Conservation (phyloP, 345 rosid genomes). For the Acer yangbiense region DNA sequence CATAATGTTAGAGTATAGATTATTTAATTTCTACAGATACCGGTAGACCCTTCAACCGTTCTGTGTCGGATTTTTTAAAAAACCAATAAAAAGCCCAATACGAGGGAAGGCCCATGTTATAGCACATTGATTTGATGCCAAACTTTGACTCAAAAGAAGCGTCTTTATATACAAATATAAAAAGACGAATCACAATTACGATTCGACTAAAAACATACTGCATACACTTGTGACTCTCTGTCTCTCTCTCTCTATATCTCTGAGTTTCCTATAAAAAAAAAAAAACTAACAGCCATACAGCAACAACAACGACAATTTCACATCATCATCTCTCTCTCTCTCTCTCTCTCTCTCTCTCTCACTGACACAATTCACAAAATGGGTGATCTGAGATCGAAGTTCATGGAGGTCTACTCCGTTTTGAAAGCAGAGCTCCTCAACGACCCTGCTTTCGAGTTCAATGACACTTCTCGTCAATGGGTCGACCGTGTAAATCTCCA, state of each 20-base stretch:
- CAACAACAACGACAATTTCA: not conserved
- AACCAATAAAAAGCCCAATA: no score
- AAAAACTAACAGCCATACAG: not conserved
- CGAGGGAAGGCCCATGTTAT: not conserved
- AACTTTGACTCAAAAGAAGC: no score
- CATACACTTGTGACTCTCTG: no score
- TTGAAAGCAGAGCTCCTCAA: slow-evolving; percentile 76
- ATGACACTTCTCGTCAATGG: slow-evolving; percentile 78
- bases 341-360: not conserved
- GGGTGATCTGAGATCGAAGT: slow-evolving; percentile 66
- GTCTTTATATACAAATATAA: no score
- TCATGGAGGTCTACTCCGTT: slow-evolving; percentile 51
- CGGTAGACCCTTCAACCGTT: no score
- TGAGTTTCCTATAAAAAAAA: not conserved
- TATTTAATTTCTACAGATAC: no score
- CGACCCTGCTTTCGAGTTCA: slow-evolving; percentile 86
- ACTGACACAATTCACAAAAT: not conserved
- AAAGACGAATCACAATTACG: no score
- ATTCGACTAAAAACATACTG: no score
- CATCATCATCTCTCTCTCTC: not conserved
- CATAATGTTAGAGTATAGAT: no score
- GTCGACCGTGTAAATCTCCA: slow-evolving; percentile 52
- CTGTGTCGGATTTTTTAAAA: no score
- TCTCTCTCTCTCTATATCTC: not conserved
- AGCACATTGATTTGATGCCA: not conserved